Evolutionary conservation across 768 basidiomycete genomes (phyloP).

Genomic region (Amanita molliuscula): DNA sequence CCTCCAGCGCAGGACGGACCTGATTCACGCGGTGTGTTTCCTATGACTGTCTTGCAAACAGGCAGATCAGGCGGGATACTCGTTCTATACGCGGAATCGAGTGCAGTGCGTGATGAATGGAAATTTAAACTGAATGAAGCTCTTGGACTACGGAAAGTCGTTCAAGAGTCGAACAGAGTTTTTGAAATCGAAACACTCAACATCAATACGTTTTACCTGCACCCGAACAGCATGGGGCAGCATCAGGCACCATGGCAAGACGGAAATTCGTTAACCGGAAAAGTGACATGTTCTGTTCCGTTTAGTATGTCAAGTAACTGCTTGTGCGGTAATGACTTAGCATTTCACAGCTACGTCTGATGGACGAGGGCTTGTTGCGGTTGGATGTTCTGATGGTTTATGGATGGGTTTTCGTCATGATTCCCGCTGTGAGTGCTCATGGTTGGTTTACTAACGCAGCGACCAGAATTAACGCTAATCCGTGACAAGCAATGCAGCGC

Average conservation of each 20-base stretch:
- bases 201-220: slow-evolving; percentile 78
- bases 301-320: slow-evolving; percentile 53
- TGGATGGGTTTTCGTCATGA: slow-evolving; percentile 96
- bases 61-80: slow-evolving; percentile 82
- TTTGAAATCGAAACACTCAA: slow-evolving; percentile 91
- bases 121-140: slow-evolving; percentile 84
- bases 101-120: slow-evolving; percentile 76
- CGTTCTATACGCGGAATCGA: slow-evolving; percentile 79
- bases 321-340: neutral
- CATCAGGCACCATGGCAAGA: slow-evolving; percentile 58
- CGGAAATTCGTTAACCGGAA: slow-evolving; percentile 59
- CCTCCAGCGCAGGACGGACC: slow-evolving; percentile 26
- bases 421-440: slow-evolving; percentile 53
- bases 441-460: neutral
- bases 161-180: slow-evolving; percentile 90
- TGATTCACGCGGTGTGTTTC: slow-evolving; percentile 74
- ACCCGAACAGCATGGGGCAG: slow-evolving; percentile 42
- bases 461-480: neutral
- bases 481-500: slow-evolving; percentile 69
- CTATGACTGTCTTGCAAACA: slow-evolving; percentile 82
- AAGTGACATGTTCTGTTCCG: slow-evolving; percentile 91
- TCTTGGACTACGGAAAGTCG: slow-evolving; percentile 70
- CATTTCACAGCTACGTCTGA: slow-evolving; percentile 63
- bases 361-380: slow-evolving; percentile 77
- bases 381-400: slow-evolving; percentile 93